These are phyloP conservation scores for Diaporthe nobilis DNA, from an alignment of 2,329 filamentous ascomycete species.

Conservation along the genomic window DNA sequence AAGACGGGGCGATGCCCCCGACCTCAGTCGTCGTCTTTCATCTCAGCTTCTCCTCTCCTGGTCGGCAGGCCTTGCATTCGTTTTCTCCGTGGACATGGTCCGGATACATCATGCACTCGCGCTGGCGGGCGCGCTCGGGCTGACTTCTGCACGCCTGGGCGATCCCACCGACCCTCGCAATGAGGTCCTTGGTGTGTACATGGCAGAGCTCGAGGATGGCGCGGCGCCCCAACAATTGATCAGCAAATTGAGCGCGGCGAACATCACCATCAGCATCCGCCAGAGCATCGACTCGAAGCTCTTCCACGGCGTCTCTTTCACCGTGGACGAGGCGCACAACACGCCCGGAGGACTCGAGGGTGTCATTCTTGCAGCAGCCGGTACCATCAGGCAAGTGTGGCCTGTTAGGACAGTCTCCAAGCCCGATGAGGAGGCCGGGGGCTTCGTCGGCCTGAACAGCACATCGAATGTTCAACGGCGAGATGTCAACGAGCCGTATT, in stretches of 20 bases:
- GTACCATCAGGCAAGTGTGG: background rate
- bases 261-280: constrained; percentile 11
- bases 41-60: background rate
- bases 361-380: background rate
- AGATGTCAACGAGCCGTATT: background rate
- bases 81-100: background rate
- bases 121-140: background rate
- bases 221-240: background rate
- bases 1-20: background rate
- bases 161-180: background rate
- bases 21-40: background rate
- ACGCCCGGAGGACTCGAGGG: background rate
- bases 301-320: constrained; percentile 2
- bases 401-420: background rate
- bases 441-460: background rate
- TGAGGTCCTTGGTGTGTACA: background rate
- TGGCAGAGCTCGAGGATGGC: constrained; percentile 17
- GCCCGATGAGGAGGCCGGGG: background rate
- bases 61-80: background rate
- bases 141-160: background rate
- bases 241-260: background rate
- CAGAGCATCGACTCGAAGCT: constrained; percentile 1
- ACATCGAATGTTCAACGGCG: background rate
- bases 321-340: background rate
- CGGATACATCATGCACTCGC: background rate